Percentiles rank a stretch among this genome's conserved stretches.
Conservation (phyloP, 2,329 filamentous ascomycete species). For the Metarhizium rileyi region DNA sequence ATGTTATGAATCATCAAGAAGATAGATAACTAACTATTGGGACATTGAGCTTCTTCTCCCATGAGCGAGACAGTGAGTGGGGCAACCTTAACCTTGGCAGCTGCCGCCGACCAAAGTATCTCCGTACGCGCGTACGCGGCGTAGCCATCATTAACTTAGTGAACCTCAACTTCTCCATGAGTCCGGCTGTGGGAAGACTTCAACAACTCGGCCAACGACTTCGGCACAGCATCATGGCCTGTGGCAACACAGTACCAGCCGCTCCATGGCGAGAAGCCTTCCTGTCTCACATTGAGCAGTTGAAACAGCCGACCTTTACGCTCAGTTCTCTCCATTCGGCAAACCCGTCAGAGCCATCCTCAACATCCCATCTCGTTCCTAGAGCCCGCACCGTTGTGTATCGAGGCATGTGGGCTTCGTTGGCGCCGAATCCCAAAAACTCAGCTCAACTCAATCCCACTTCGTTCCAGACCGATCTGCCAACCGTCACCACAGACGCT, state of each 20-base stretch:
- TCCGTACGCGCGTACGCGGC: too few species aligned
- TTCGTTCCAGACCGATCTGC: constrained; percentile 63
- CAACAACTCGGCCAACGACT: constrained; percentile 15
- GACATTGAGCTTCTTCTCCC: too few species aligned
- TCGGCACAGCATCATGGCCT: constrained; percentile 16
- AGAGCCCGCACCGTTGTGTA: constrained; percentile 73
- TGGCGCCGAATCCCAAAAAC: constrained; percentile 66
- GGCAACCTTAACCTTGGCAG: too few species aligned
- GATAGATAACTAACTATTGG: too few species aligned
- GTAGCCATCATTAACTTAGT: too few species aligned
- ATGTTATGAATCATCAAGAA: too few species aligned
- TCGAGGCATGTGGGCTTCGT: constrained; percentile 70
- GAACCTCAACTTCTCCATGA: background rate
- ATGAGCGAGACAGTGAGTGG: too few species aligned
- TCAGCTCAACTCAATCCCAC: constrained; percentile 60
- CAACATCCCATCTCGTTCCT: constrained; percentile 34
- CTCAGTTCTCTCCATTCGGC: constrained; percentile 39
- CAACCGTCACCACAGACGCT: constrained; percentile 78
- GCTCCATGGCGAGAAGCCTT: constrained; percentile 47
- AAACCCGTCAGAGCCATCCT: constrained; percentile 22
- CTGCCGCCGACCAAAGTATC: too few species aligned
- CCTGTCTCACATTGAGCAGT: constrained; percentile 37
- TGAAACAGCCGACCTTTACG: constrained; percentile 39
- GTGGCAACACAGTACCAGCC: constrained; percentile 14
- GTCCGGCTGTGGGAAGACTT: background rate